Percentiles rank a stretch among this genome's conserved stretches.
phyloP scores from a whole-genome alignment of 2,329 filamentous ascomycete species.

The Pseudogymnoascus sp. region DNA sequence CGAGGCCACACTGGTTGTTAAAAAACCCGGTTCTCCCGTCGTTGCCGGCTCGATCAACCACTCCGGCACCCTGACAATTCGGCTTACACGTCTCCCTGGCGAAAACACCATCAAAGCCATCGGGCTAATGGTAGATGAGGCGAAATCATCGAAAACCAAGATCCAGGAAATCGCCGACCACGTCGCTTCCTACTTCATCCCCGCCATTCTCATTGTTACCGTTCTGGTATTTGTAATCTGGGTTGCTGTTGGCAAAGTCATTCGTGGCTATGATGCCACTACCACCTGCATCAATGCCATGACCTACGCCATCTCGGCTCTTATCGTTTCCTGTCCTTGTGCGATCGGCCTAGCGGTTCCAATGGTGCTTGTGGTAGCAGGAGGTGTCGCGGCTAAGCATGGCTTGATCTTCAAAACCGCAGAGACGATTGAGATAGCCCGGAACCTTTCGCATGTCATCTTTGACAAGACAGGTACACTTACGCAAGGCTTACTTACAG shows the following conservation, averaged over 20 bases:
- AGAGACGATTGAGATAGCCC: conserved; percentile 52
- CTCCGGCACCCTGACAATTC: conserved; percentile 49
- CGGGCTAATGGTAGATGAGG: conserved; percentile 61
- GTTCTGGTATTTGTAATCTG: conserved; percentile 54
- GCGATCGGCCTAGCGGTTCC: conserved; percentile 63
- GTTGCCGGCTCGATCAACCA: conserved; percentile 65
- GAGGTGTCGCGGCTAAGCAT: conserved; percentile 52
- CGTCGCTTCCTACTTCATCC: conserved; percentile 62
- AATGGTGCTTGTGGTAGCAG: conserved; percentile 67
- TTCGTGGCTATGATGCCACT: conserved; percentile 33
- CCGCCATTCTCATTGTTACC: conserved; percentile 50
- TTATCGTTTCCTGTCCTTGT: conserved; percentile 71
- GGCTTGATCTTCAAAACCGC: conserved; percentile 65
- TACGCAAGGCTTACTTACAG: conserved; percentile 47
- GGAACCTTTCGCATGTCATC: conserved; percentile 55
- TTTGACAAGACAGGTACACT: conserved; percentile 79
- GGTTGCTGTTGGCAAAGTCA: conserved; percentile 48
- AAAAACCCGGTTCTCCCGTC: conserved; percentile 42
- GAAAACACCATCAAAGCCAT: conserved; percentile 67
- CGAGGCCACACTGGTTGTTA: conserved; percentile 54
- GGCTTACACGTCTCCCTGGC: conserved; percentile 50
- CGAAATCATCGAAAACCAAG: conserved; percentile 58
- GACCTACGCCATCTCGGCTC: conserved; percentile 62
- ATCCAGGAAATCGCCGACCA: conserved; percentile 60
- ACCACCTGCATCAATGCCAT: conserved; percentile 51